phyloP scores from a whole-genome alignment of 176 grass and related monocot species.

The Saccharum spontaneum region DNA sequence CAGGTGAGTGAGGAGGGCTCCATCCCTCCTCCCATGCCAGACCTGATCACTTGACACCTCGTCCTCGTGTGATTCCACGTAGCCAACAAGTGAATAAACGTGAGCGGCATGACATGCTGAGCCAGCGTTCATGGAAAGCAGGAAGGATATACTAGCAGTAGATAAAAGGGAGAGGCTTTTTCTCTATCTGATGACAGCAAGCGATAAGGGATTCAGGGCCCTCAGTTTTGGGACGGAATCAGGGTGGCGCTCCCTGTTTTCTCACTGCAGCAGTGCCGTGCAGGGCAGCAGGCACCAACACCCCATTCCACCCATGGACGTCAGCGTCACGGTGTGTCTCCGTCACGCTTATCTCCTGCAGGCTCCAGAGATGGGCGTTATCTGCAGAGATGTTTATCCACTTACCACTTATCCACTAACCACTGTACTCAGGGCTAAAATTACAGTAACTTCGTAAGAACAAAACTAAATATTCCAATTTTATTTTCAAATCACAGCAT shows the following conservation, averaged over 20 bases:
- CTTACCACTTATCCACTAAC: too few relatives aligned
- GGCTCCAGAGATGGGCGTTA: background rate
- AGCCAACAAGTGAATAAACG: background rate
- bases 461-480: background rate
- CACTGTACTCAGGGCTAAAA: background rate
- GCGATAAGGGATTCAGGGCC: background rate
- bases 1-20: background rate
- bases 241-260: slow-evolving; percentile 17
- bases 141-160: background rate
- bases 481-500: background rate
- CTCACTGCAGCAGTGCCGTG: background rate
- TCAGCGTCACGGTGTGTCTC: background rate
- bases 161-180: background rate
- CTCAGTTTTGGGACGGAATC: slow-evolving; percentile 11
- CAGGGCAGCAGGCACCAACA: background rate
- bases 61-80: too few relatives aligned
- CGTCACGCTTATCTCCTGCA: background rate
- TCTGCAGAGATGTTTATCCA: background rate
- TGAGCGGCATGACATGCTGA: background rate
- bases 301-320: background rate
- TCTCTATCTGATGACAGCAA: background rate
- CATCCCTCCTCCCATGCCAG: too few relatives aligned
- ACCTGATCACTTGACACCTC: background rate
- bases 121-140: background rate
- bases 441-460: background rate